Base-by-base conservation (phyloP, 192 early-diverging fungal genomes). In the Mortierella alpina region DNA sequence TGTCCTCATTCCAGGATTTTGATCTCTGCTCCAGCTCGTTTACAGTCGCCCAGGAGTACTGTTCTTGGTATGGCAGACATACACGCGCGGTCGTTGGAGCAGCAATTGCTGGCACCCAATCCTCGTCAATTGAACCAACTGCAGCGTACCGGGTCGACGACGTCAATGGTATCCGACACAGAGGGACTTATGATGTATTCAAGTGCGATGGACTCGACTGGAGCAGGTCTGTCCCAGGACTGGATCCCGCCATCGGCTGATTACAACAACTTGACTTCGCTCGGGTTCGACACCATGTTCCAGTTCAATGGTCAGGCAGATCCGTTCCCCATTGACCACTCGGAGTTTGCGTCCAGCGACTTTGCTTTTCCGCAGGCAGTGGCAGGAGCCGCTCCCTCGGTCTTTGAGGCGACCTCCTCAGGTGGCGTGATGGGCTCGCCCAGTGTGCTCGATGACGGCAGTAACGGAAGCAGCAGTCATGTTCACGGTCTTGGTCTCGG, bases 271-370 rank as follows among this genome's bases (percentile, higher is more conserved):
- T 66, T 80, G 39, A 67, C 77, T 20, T 68, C 69, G 42, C 77
- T 80, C 20, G 77, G 77, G 10, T 80, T 80, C n/a, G 77, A 80
- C 44, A 66, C 20, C 47, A 72, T 80, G 59, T 80, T 80, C 44
- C 66, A 72, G 47, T 80, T 72, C 55, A 72, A 64, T 18, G 66
- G 70, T 6, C 77, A 80, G 59, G 45, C 64, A 5, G 77, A 80
- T 31, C 9, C 77, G 4, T 80, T 72, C 60, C 70, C 69, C 13
- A 80, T 80, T 42, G 77, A 80, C 17, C 77, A 80, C 44, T 72
- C 70, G 17, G 77, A 80, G 51, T 80, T 80, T 68, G 70, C 66
- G 6, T 67, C 64, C 7, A 68, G 61, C 53, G 77, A 80, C 61
- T 80, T 80, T 72, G 77, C 70, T 8, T 72, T 80, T 22, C 64